phyloP scores from a whole-genome alignment of 371 early-diverging fungal species.

The Mortierella polycephala region DNA sequence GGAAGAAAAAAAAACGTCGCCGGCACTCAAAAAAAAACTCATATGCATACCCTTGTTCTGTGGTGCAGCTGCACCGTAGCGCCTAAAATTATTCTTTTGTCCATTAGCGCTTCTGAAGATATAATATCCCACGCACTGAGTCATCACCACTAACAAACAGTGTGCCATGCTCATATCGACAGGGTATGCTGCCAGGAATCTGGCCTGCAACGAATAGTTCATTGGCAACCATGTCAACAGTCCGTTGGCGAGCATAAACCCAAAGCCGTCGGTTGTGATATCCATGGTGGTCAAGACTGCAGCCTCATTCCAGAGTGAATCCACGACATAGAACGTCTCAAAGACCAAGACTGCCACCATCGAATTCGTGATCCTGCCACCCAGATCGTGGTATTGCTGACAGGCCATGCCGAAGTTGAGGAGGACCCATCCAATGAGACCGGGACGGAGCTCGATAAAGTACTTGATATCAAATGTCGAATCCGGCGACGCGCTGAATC shows the following conservation, averaged over 20 bases:
- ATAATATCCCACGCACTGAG: slow-evolving; percentile 77
- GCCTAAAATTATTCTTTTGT: slow-evolving; percentile 86
- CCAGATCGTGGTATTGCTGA: slow-evolving; percentile 75
- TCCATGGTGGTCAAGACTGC: slow-evolving; percentile 96
- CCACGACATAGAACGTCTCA: slow-evolving; percentile 87
- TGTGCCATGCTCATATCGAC: slow-evolving; percentile 50
- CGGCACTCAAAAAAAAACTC: too few species aligned
- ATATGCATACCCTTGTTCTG: slow-evolving; percentile 61
- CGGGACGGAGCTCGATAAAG: slow-evolving; percentile 91
- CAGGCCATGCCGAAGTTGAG: slow-evolving; percentile 80
- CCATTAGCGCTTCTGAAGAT: slow-evolving; percentile 91
- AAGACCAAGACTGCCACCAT: slow-evolving; percentile 81
- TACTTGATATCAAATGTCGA: slow-evolving; percentile 89
- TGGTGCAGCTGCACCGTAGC: slow-evolving; percentile 77
- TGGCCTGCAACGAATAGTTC: slow-evolving; percentile 89
- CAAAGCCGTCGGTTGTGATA: slow-evolving; percentile 93
- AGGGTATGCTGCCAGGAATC: slow-evolving; percentile 83
- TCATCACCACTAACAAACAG: slow-evolving; percentile 59
- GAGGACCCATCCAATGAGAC: slow-evolving; percentile 84
- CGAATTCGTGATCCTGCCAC: slow-evolving; percentile 73
- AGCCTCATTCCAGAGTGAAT: slow-evolving; percentile 82
- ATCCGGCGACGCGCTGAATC: slow-evolving; percentile 62
- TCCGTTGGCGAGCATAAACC: slow-evolving; percentile 93
- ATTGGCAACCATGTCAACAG: slow-evolving; percentile 91
- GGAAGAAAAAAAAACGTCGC: background rate